phyloP scores from a whole-genome alignment of 768 basidiomycete genomes.

The Mrakia blollopis region DNA sequence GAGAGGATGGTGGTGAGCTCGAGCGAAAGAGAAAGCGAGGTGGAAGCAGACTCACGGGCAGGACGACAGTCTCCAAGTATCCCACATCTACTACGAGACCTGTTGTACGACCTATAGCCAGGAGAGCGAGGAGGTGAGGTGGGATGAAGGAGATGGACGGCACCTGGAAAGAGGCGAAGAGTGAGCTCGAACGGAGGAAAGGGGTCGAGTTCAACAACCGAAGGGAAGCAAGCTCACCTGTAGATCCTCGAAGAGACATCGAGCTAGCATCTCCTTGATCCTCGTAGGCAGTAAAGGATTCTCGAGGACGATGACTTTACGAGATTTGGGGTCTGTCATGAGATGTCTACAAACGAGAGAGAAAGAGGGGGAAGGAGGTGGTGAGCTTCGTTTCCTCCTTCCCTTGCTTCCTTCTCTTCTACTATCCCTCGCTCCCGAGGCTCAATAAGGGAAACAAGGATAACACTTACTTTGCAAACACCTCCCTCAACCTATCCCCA shows the following conservation, averaged over 20 bases:
- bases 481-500: conserved; percentile 64
- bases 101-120: conserved; percentile 81
- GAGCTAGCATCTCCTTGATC: conserved; percentile 82
- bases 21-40: background rate
- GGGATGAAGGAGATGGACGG: conserved; percentile 91
- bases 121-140: conserved; percentile 74
- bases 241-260: conserved; percentile 80
- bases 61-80: conserved; percentile 77
- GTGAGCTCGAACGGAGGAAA: background rate
- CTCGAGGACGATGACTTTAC: conserved; percentile 90
- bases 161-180: conserved; percentile 52
- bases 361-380: background rate
- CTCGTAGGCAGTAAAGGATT: conserved; percentile 77
- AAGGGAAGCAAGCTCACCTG: conserved; percentile 53
- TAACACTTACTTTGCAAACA: conserved; percentile 69
- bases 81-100: conserved; percentile 92
- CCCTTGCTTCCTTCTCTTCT: background rate
- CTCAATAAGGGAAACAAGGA: too few relatives aligned
- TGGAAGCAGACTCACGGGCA: conserved; percentile 50
- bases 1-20: background rate
- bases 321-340: conserved; percentile 87
- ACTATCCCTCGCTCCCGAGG: background rate
- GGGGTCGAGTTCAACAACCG: background rate
- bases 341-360: conserved; percentile 57
- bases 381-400: background rate